These are phyloP conservation scores for Aaosphaeria arxii DNA, from an alignment of 2,329 filamentous ascomycete genomes.

Conservation along the genomic window DNA sequence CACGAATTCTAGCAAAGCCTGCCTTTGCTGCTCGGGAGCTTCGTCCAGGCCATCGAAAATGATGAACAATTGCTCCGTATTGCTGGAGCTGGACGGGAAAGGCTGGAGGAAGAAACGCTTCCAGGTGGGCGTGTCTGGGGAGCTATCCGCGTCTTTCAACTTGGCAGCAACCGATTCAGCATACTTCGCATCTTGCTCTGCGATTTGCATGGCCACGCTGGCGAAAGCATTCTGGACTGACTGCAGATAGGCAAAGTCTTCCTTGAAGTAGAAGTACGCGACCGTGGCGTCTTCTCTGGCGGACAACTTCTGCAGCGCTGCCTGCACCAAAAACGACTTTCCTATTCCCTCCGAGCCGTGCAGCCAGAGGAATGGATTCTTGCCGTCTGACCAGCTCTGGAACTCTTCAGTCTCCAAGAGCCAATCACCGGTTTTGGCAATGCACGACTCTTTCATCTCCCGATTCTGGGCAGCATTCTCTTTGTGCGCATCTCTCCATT, in stretches of 20 bases:
- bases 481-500: constrained; percentile 3
- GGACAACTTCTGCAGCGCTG: constrained; percentile 9
- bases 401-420: constrained; percentile 23
- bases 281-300: constrained; percentile 8
- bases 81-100: constrained; percentile 8
- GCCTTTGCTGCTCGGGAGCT: constrained; percentile 8
- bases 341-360: constrained; percentile 28
- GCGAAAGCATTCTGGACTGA: constrained; percentile 20
- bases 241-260: constrained; percentile 24
- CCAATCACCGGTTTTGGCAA: constrained; percentile 32
- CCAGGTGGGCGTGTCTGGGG: constrained; percentile 1
- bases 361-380: constrained; percentile 22
- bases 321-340: constrained; percentile 31
- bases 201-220: constrained; percentile 28
- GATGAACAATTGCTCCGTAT: constrained; percentile 19
- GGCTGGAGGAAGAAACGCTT: constrained; percentile 18
- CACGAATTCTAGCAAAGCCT: constrained; percentile 16
- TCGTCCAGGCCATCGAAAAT: constrained; percentile 37
- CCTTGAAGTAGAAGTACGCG: constrained; percentile 31
- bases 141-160: constrained; percentile 15
- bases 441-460: constrained; percentile 24
- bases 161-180: constrained; percentile 30
- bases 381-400: constrained; percentile 21
- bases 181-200: constrained; percentile 22
- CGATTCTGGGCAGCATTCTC: constrained; percentile 7